A percentile compares a stretch with the other conserved stretches of the same genome.
Evolutionary conservation across 1,284 basidiomycete species (phyloP).

Genomic region (Malassezia nana): DNA sequence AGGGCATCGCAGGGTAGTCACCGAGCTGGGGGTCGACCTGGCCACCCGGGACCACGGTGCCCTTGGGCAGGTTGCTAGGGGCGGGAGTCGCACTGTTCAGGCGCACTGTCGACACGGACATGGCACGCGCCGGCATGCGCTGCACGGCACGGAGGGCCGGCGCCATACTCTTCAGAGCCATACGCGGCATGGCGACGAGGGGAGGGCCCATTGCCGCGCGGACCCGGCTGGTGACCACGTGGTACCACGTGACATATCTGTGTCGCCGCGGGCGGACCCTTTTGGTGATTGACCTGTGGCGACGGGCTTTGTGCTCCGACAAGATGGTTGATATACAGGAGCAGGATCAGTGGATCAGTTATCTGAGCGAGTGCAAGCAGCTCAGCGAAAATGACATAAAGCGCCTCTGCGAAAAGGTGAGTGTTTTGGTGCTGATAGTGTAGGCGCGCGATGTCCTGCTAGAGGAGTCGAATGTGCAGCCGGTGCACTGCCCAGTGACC

Average conservation of each 20-base stretch:
- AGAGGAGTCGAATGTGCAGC: slow-evolving; percentile 59
- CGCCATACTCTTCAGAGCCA: slow-evolving; percentile 5
- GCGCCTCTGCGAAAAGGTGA: slow-evolving; percentile 94
- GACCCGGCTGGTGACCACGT: slow-evolving; percentile 9
- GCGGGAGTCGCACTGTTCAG: background rate
- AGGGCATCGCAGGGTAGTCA: slow-evolving; percentile 42
- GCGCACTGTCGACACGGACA: slow-evolving; percentile 1
- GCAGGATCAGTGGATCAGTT: slow-evolving; percentile 69
- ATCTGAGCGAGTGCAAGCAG: slow-evolving; percentile 95
- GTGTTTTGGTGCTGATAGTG: slow-evolving; percentile 23
- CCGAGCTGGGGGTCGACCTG: slow-evolving; percentile 45
- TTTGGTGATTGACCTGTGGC: slow-evolving; percentile 1
- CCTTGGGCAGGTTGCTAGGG: slow-evolving; percentile 1
- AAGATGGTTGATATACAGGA: slow-evolving; percentile 44
- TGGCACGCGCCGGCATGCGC: slow-evolving; percentile 5
- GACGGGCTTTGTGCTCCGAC: background rate
- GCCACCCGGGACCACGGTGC: slow-evolving; percentile 13
- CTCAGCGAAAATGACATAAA: slow-evolving; percentile 92
- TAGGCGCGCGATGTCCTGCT: slow-evolving; percentile 94
- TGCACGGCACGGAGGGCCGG: background rate
- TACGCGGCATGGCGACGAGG: slow-evolving; percentile 6
- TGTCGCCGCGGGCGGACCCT: too few species aligned
- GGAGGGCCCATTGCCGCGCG: background rate
- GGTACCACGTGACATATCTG: background rate
- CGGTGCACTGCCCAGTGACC: slow-evolving; percentile 69